Base-by-base conservation (phyloP, 2,329 filamentous ascomycete genomes). In the Colletotrichum cuscutae region DNA sequence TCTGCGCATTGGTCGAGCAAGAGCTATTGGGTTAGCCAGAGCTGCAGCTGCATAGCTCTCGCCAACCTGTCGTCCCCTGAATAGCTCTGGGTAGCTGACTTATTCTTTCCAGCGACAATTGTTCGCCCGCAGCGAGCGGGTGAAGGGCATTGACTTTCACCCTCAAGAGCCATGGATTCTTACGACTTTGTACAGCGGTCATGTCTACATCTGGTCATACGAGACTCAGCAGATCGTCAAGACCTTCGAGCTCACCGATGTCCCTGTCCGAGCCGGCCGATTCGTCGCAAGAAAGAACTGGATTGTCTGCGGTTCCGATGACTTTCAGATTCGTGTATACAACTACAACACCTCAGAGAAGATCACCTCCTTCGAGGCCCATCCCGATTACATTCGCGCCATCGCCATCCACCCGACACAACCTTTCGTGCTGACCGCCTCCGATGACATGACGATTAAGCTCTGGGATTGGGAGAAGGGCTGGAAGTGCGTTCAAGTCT, bases 301-400 rank as follows among this genome's bases (percentile, higher is more conserved):
- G 97, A 97, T 98, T 78, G 94, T 97, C 68, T 97, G 95, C 85
- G 97, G 97, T 80, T 96, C 93, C 77, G 95, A 97, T 85, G 95
- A 97, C 86, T 97, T 86, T 86, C 88, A 67, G 65, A 65, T 91
- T 66, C 93, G 96, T 78, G 94, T 97, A 76, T 97, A 98, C 90
- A 98, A 99, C 87, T 99, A 98, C 89, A 98, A 99, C 86, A 99
- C 97, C 66, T 97, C 95, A 73, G 97, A 99, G 85, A 98, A 98
- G 90, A 97, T 98, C 80, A 96, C 95, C 66, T 94, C 94, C 19
- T 98, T 98, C 84, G 96, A 98, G 86, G 96, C 95, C 64, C 97
- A 99, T 82, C 97, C 97, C 74, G 97, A 99, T 84, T 99, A 99
- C 81, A 98, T 99, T 81, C 94, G 97, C 79, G 95, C 97, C 63